Base-by-base conservation (phyloP, 257 asterid species). In the Solanum chaucha region DNA sequence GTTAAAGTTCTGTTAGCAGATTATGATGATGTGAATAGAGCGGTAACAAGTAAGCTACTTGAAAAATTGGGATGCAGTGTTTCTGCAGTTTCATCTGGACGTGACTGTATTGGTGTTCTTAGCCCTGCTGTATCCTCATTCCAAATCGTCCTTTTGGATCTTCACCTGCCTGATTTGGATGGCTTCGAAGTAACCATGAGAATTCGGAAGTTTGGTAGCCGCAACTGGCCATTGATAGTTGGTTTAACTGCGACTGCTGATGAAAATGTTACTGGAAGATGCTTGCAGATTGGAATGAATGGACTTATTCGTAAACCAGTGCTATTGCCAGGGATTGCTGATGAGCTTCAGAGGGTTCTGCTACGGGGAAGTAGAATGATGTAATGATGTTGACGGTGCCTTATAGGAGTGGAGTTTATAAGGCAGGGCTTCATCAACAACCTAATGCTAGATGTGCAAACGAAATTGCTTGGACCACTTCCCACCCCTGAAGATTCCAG, bases 41-140 rank as follows among this genome's bases (percentile, higher is more conserved):
- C 98, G 10, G 98, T 97, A 34, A 97, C 98, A 0, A 88, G 90
- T 41, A 95, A 93, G 85, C 88, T 97, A 74, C 99, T 97, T 3
- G 99, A 97, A 93, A 97, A 95, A 88, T 90, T 96, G 24, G 98
- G 99, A 35, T 97, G 98, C 90, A 67, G 46, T 3, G 99, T 97
- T 61, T 90, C 95, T 34, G 71, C 95, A 9, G 98, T 94, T 41
- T 92, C 98, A 19, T 91, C 98, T 32, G 99, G 99, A 85, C 91
- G 88, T n/a, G 96, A 93, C 78, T 97, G 99, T 92, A 92, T 97
- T 14, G 87, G 90, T 26, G 91, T 94, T 68, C 89, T 97, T 13
- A 94, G 94, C 38, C 95, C 98, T 12, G 84, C 91, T 17, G 86
- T 51, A 4, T 89, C 98, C 26, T 86, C 93, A 6, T 90, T 87